phyloP scores from a whole-genome alignment of 1,139 yeast species.

The Debaryomycetaceae sp. region DNA sequence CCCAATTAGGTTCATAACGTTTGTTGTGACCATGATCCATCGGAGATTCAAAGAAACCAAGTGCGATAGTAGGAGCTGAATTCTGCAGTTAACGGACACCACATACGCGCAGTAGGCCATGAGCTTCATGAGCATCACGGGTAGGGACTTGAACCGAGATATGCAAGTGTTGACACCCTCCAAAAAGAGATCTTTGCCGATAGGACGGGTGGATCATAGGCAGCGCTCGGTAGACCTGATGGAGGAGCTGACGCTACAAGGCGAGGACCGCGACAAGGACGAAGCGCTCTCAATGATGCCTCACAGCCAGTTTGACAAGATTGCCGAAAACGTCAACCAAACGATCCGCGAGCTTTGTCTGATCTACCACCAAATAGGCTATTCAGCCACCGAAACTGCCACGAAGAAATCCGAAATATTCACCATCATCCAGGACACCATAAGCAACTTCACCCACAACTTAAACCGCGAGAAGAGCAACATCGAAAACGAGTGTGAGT shows the following conservation, averaged over 20 bases:
- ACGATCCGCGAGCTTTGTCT: conserved; percentile 31
- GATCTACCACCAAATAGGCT: conserved; percentile 38
- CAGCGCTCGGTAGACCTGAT: conserved; percentile 5
- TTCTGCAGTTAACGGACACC: neutral
- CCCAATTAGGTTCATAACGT: conserved; percentile 4
- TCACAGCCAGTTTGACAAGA: conserved; percentile 18
- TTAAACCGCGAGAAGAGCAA: conserved; percentile 35
- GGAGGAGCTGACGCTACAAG: conserved; percentile 7
- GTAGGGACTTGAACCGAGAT: conserved; percentile 6
- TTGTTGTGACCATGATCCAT: neutral
- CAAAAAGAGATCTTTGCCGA: conserved; percentile 2
- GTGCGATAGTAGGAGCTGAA: neutral
- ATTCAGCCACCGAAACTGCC: conserved; percentile 29
- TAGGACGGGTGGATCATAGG: conserved; percentile 1
- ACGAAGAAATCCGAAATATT: conserved; percentile 37
- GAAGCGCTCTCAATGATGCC: neutral
- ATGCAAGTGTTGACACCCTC: conserved; percentile 7
- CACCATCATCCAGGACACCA: conserved; percentile 36
- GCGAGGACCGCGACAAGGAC: conserved; percentile 1
- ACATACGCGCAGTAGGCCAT: neutral
- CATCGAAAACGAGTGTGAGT: conserved; percentile 43
- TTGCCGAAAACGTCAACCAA: conserved; percentile 26
- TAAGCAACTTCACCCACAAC: conserved; percentile 27
- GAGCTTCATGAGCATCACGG: conserved; percentile 8
- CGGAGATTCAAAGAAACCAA: neutral